Evolutionary conservation across 352 stramenopile genomes (phyloP).

Genomic region (Globisporangium middletonii): DNA sequence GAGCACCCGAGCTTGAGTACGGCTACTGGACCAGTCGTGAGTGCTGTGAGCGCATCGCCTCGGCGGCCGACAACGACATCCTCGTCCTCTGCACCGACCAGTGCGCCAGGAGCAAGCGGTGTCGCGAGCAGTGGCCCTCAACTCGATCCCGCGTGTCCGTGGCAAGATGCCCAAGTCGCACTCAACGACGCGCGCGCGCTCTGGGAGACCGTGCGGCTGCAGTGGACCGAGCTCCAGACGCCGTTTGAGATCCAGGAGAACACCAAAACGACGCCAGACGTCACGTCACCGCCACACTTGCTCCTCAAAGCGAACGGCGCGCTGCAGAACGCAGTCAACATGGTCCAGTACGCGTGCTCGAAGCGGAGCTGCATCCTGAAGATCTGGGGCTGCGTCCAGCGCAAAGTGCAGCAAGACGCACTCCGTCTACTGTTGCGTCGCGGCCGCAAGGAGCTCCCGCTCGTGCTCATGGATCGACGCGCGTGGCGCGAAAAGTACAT

Average conservation of each 20-base stretch:
- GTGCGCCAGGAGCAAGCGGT: not conserved
- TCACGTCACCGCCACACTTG: constrained; percentile 33
- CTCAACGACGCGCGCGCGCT: constrained; percentile 35
- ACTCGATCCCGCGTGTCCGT: constrained; percentile 22
- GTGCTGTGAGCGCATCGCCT: not conserved
- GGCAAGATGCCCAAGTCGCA: constrained; percentile 45
- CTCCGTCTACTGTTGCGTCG: constrained; percentile 35
- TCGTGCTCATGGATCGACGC: constrained; percentile 44
- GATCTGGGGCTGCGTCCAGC: constrained; percentile 46
- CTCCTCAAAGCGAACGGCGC: constrained; percentile 50
- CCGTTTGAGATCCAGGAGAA: constrained; percentile 55
- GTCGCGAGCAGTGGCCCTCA: not conserved
- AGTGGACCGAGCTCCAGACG: constrained; percentile 56
- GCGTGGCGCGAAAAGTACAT: constrained; percentile 55
- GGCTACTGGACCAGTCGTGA: not conserved
- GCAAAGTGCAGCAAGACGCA: constrained; percentile 51
- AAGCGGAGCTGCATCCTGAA: constrained; percentile 45
- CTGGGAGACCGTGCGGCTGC: constrained; percentile 38
- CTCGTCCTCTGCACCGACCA: not conserved
- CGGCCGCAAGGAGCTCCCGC: constrained; percentile 28
- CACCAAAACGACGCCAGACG: constrained; percentile 29
- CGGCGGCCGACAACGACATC: constrained; percentile 2
- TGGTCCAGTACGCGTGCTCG: constrained; percentile 63
- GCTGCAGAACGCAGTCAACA: constrained; percentile 67
- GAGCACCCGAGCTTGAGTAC: constrained; percentile 40